phyloP scores from a whole-genome alignment of 2,329 filamentous ascomycete species.

The Scortechinia acanthostroma region DNA sequence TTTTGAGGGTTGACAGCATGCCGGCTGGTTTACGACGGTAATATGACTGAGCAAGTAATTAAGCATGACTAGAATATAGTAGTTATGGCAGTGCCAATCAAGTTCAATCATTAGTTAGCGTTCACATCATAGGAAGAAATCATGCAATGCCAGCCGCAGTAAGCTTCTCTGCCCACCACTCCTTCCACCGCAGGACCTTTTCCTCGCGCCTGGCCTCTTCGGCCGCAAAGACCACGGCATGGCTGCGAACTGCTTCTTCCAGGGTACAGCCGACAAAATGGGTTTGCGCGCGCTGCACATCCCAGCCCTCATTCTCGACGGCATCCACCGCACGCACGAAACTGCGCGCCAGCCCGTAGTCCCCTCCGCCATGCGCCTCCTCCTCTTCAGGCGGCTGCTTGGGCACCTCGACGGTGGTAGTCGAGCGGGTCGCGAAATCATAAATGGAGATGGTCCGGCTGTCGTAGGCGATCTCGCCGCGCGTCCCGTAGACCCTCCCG shows the following conservation, averaged over 20 bases:
- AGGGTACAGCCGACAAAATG: constrained; percentile 74
- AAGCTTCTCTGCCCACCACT: constrained; percentile 66
- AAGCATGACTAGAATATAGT: no score
- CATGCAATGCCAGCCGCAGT: no score
- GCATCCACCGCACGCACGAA: constrained; percentile 77
- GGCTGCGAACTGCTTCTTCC: constrained; percentile 81
- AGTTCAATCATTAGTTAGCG: no score
- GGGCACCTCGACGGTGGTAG: constrained; percentile 34
- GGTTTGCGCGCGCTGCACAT: constrained; percentile 65
- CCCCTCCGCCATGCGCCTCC: constrained; percentile 70
- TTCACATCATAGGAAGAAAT: no score
- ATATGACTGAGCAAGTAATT: no score
- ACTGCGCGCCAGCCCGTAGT: constrained; percentile 71
- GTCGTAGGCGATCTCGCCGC: constrained; percentile 82
- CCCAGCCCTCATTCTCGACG: constrained; percentile 66
- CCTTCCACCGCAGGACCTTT: constrained; percentile 66
- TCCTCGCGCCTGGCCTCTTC: constrained; percentile 72
- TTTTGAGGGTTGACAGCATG: no score
- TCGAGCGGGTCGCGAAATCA: constrained; percentile 55
- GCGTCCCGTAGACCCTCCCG: constrained; percentile 77
- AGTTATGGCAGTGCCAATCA: no score
- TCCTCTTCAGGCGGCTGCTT: constrained; percentile 45
- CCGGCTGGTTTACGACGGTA: no score
- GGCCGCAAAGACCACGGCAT: constrained; percentile 88
- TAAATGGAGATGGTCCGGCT: constrained; percentile 70